Evolutionary conservation across 208 protist genomes (phyloP).

Genomic region (Trypanosomatidae sp.): DNA sequence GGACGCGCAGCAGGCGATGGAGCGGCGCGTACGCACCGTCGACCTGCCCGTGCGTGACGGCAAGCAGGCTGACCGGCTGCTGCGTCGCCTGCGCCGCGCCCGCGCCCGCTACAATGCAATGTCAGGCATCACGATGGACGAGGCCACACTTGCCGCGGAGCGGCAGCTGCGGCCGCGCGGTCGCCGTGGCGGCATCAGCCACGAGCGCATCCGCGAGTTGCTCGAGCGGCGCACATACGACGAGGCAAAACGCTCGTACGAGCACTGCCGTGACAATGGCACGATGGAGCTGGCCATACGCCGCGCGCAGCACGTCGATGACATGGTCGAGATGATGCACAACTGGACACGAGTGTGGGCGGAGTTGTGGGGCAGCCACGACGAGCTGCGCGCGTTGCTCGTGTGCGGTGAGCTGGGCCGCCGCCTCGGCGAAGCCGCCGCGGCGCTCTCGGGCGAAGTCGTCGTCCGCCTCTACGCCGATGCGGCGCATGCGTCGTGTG

Average conservation of each 20-base stretch:
- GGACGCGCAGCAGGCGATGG: conserved; percentile 14
- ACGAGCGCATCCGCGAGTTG: no score
- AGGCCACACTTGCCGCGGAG: no score
- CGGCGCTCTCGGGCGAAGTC: conserved; percentile 47
- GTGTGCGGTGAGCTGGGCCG: conserved; percentile 24
- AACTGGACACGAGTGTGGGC: conserved; percentile 54
- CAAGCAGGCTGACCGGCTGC: conserved; percentile 42
- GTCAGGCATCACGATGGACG: conserved; percentile 42
- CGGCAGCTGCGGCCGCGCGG: no score
- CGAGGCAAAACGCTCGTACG: no score
- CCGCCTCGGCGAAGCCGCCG: conserved; percentile 38
- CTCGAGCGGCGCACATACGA: no score
- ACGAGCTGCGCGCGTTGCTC: conserved; percentile 42
- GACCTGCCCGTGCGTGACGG: conserved; percentile 29
- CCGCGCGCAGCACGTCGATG: no score
- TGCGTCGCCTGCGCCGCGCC: conserved; percentile 14
- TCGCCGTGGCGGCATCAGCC: no score
- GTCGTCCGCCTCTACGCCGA: conserved; percentile 63
- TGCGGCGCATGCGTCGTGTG: conserved; percentile 21
- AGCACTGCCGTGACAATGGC: no score
- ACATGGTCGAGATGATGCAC: conserved; percentile 42
- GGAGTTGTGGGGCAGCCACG: conserved; percentile 22
- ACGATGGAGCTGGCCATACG: no score
- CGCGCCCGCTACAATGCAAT: conserved; percentile 26
- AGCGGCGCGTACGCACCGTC: conserved; percentile 14